A percentile compares a stretch with the other conserved stretches of the same genome.
These are phyloP conservation scores for Elongisporangium undulatum DNA, from an alignment of 352 stramenopile genomes.

Conservation along the genomic window DNA sequence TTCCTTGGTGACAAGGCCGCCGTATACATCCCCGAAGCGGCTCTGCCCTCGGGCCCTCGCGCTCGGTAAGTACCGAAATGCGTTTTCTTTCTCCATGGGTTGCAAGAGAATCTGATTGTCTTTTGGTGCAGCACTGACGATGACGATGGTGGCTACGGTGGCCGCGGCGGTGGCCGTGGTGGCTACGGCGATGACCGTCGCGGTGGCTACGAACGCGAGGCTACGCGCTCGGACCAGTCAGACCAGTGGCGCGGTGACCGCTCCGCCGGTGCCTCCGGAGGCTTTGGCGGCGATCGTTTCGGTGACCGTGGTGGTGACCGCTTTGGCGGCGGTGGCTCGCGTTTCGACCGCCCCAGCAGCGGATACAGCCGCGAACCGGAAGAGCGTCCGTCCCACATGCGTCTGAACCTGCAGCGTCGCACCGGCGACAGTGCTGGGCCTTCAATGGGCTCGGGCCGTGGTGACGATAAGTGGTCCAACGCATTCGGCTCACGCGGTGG, in stretches of 20 bases:
- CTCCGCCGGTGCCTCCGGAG: conserved; percentile 13
- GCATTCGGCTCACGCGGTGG: conserved; percentile 31
- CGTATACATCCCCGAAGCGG: conserved; percentile 49
- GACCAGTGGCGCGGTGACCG: conserved; percentile 52
- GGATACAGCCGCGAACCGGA: conserved; percentile 45
- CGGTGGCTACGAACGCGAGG: conserved; percentile 37
- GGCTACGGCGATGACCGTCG: conserved; percentile 14
- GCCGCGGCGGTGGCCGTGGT: conserved; percentile 19
- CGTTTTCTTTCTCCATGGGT: background rate
- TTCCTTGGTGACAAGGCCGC: conserved; percentile 67
- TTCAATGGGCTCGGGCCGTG: conserved; percentile 22
- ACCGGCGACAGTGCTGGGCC: conserved; percentile 11
- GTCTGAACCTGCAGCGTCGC: conserved; percentile 67
- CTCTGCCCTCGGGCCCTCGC: conserved; percentile 55
- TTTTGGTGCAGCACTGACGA: conserved; percentile 25
- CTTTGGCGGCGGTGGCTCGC: conserved; percentile 37
- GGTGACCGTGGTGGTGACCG: conserved; percentile 24
- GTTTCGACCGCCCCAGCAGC: conserved; percentile 61
- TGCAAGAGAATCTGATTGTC: background rate
- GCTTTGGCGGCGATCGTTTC: conserved; percentile 25
- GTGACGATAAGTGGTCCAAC: conserved; percentile 50
- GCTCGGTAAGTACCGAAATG: conserved; percentile 8
- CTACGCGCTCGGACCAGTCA: conserved; percentile 38
- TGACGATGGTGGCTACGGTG: conserved; percentile 46
- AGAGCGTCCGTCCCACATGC: conserved; percentile 73